A percentile compares a stretch with the other conserved stretches of the same genome.
Conservation (phyloP, 352 stramenopile species). For the Thraustochytrium striatum region DNA sequence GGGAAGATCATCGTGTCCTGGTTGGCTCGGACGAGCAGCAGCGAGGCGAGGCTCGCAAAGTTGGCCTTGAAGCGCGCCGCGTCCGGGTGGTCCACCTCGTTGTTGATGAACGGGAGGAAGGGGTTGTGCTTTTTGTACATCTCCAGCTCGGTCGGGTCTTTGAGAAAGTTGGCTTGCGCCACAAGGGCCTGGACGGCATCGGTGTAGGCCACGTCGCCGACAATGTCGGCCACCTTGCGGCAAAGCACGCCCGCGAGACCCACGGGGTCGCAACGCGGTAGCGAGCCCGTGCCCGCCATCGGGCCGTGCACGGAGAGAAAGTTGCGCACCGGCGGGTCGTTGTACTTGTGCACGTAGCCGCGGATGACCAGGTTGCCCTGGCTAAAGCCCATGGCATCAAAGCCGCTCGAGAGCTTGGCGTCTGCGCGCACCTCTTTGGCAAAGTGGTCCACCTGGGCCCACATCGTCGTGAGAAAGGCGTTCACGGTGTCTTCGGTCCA, state of each 20-base stretch:
- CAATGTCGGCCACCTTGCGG: slow-evolving; percentile 65
- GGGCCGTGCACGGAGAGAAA: slow-evolving; percentile 86
- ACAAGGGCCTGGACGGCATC: slow-evolving; percentile 69
- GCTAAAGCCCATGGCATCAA: slow-evolving; percentile 85
- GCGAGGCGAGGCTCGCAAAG: slow-evolving; percentile 72
- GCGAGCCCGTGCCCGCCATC: slow-evolving; percentile 75
- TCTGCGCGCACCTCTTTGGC: slow-evolving; percentile 73
- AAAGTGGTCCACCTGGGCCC: slow-evolving; percentile 80
- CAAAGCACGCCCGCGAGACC: slow-evolving; percentile 64
- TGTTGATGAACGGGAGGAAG: slow-evolving; percentile 63
- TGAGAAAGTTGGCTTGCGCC: slow-evolving; percentile 88
- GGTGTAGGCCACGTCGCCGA: slow-evolving; percentile 75
- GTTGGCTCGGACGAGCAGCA: slow-evolving; percentile 80
- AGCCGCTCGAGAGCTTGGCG: slow-evolving; percentile 71
- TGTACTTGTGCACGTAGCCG: slow-evolving; percentile 87
- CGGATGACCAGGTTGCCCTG: slow-evolving; percentile 88
- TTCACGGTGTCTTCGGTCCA: slow-evolving; percentile 79
- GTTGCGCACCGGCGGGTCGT: slow-evolving; percentile 78
- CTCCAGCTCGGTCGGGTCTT: slow-evolving; percentile 70
- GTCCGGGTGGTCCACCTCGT: slow-evolving; percentile 66
- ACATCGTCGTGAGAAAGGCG: slow-evolving; percentile 86
- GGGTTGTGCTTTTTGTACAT: slow-evolving; percentile 67
- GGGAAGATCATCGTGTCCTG: slow-evolving; percentile 80
- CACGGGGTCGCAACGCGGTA: slow-evolving; percentile 77
- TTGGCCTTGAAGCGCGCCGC: slow-evolving; percentile 80